Evolutionary conservation across 495 filamentous ascomycete genomes (phyloP), one percentile per base, ranked within the genome.

Genomic region (Jackrogersella minutella): DNA sequence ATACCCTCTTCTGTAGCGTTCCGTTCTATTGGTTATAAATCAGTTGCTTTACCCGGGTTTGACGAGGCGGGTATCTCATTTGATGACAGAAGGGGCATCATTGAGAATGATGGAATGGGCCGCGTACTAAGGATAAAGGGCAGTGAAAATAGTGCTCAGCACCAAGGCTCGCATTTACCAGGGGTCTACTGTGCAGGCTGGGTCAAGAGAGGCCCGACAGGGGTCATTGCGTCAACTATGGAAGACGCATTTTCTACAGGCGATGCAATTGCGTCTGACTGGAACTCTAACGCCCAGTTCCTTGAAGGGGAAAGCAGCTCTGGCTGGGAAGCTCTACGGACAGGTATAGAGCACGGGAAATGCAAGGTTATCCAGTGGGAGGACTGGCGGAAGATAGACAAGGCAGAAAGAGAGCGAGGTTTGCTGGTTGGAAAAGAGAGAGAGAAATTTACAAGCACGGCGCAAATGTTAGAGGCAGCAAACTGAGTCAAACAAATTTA

Each of bases 221-320:
- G 95, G 5, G 94, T 97, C 2, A 98, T 99, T 74, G 94, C 95
- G 8, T 92, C 88, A 24, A 99, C 95, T 0, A 96, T 99, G 94
- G 87, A 89, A 52, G 96, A 98, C 76, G 96, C 93, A 0, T 97
- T 97, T 71, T 84, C 85, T 14, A 97, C 93, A 1, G 96, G 87
- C 0, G 93, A 97, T 74, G 87, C 88, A 2, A 88, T 99, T 47
- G 84, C 83, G 0, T 74, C 82, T 8, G 95, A 98, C 70, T 92
- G 92, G 86, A 62, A 74, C 17, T 62, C 47, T 8, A 62, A 70
- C 10, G 72, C 44, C 36, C 78, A 78, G 2, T 86, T 89, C 41
- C 73, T 91, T 1, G 68, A 74, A 37, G 77, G 70, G 3, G 74
- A 73, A 19, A 77, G 76, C 37, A 86, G 79, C 22, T 67, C 81